Conservation (phyloP, 345 rosid species). For the Rhizophora apiculata region DNA sequence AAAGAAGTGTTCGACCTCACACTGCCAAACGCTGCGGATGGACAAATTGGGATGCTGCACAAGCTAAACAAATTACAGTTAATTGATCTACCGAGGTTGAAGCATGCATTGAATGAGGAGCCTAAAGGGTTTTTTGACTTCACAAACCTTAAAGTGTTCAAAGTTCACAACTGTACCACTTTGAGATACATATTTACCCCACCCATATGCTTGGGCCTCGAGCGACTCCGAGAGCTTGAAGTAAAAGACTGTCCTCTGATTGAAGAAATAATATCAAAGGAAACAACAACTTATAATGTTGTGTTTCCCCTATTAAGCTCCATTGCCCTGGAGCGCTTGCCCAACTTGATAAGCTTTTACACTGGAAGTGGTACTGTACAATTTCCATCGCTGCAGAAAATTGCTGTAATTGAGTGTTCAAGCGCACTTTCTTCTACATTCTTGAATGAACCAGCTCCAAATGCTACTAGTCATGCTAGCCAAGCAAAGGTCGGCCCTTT, state of each 20-base stretch:
- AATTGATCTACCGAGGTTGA: constrained; percentile 3
- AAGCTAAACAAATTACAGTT: constrained; percentile 1
- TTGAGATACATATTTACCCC: constrained; percentile 11
- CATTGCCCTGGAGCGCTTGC: not conserved
- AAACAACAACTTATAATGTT: not conserved
- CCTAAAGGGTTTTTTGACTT: constrained; percentile 6
- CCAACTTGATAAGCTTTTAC: not conserved
- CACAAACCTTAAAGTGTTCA: not conserved
- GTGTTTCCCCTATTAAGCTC: not conserved
- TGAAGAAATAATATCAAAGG: constrained; percentile 2
- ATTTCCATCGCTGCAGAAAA: not conserved
- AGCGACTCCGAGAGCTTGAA: not conserved
- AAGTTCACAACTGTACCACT: constrained; percentile 6
- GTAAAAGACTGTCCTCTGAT: not conserved
- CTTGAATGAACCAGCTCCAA: no score
- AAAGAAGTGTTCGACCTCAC: not conserved
- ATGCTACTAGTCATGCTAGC: no score
- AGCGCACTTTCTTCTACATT: no score
- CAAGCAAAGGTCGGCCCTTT: no score
- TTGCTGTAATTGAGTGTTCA: not conserved
- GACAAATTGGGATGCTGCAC: not conserved
- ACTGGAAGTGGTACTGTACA: not conserved
- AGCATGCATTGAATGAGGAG: not conserved
- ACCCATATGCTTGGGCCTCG: not conserved
- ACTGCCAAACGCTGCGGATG: no score